Conservation (phyloP, 2,329 filamentous ascomycete species). For the Ceratocystis huliohia region DNA sequence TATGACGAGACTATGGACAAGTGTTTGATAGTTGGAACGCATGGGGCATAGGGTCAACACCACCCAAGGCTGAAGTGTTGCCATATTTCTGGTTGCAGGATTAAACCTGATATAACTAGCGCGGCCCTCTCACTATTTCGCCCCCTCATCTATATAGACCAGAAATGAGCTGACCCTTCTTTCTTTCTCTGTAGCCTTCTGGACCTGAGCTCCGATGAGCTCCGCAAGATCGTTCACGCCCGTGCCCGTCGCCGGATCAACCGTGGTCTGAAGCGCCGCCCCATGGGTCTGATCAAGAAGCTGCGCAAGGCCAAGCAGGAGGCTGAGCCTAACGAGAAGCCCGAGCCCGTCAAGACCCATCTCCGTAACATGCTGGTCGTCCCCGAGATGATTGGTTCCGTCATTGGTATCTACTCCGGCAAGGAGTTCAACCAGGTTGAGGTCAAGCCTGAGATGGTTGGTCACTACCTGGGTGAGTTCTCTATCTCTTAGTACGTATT, state of each 20-base stretch:
- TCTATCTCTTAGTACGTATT: slow-evolving; percentile 94
- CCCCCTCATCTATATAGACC: background rate
- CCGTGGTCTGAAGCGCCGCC: slow-evolving; percentile 98
- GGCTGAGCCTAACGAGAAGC: slow-evolving; percentile 99
- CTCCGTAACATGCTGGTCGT: slow-evolving; percentile 99
- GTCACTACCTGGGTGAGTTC: slow-evolving; percentile 98
- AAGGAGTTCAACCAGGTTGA: slow-evolving; percentile 99
- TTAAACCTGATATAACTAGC: background rate
- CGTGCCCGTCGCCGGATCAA: slow-evolving; percentile 98
- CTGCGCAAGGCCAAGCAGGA: slow-evolving; percentile 99
- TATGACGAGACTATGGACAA: background rate
- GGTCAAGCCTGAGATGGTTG: slow-evolving; percentile 99
- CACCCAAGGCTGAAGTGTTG: background rate
- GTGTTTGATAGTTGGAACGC: background rate
- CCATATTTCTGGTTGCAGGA: background rate
- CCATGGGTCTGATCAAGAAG: slow-evolving; percentile 99
- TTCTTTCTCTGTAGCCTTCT: slow-evolving; percentile 60
- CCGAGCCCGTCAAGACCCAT: slow-evolving; percentile 97
- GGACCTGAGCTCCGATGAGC: slow-evolving; percentile 95
- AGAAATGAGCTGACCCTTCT: slow-evolving; percentile 2
- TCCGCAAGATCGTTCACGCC: slow-evolving; percentile 98
- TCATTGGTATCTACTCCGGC: slow-evolving; percentile 98
- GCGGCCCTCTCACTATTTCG: background rate
- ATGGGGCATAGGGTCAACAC: background rate
- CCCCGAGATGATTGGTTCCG: slow-evolving; percentile 98